A percentile compares a stretch with the other conserved stretches of the same genome.
These are phyloP conservation scores for Penicillium fuscoglaucum DNA, from an alignment of 2,329 filamentous ascomycete genomes.

Conservation along the genomic window DNA sequence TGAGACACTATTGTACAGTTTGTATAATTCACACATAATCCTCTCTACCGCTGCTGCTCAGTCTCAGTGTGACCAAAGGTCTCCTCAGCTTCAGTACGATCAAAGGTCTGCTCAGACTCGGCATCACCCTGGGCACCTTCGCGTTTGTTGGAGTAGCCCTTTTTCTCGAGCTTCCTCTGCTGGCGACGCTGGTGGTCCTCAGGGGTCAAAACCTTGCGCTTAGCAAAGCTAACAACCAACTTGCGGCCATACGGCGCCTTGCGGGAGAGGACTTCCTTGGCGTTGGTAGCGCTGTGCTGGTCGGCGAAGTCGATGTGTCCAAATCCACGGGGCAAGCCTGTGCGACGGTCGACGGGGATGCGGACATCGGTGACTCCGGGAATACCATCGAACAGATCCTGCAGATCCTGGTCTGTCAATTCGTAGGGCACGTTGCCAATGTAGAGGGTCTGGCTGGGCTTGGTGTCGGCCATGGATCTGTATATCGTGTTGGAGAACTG, in stretches of 20 bases:
- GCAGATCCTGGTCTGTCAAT: conserved; percentile 79
- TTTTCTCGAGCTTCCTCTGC: not conserved
- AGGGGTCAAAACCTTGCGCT: conserved; percentile 31
- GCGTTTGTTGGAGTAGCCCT: not conserved
- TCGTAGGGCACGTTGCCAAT: conserved; percentile 86
- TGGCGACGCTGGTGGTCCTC: not conserved
- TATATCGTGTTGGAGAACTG: conserved; percentile 53
- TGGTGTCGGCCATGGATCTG: conserved; percentile 18
- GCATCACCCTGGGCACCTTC: not conserved
- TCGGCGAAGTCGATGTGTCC: conserved; percentile 79
- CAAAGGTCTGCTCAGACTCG: not conserved
- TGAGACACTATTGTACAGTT: not conserved
- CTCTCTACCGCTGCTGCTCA: not conserved
- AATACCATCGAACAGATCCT: conserved; percentile 71
- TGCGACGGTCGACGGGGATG: conserved; percentile 77
- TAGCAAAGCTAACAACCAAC: conserved; percentile 64
- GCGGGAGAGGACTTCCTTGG: conserved; percentile 55
- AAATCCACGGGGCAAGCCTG: conserved; percentile 79
- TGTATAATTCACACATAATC: not conserved
- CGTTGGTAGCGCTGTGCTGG: conserved; percentile 63
- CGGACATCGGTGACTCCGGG: conserved; percentile 72
- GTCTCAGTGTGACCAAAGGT: not conserved
- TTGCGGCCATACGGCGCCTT: conserved; percentile 65
- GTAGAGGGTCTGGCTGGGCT: conserved; percentile 68
- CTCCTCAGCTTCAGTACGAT: not conserved